Evolutionary conservation across 805 yeast species (phyloP), one percentile per base, ranked within the genome.

Genomic region (Kodamaea kaohsiungensis): DNA sequence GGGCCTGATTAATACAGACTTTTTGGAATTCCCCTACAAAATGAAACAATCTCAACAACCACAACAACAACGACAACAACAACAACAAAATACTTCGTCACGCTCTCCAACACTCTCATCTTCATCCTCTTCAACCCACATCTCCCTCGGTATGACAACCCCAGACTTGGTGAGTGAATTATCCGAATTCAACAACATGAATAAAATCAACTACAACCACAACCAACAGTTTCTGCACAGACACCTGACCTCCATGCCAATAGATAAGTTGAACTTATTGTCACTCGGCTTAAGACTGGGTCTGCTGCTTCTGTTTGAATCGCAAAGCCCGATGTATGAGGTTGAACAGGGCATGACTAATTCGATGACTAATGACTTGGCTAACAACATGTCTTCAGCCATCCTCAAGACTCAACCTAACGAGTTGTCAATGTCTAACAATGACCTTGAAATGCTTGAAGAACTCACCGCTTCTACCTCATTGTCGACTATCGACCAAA

Each of bases 201-300:
- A 40, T 25, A 40, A 40, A 17, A 40, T 40, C 19, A 40, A 51
- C 54, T 45, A 47, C 19, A 46, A 48, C 50, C 46, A 46, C 52
- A 46, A 53, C 22, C 54, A 43, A 17, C 52, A 46, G 35, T 50
- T 43, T 27, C 46, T 38, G 13, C 54, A 52, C 48, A 47, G 54
- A 18, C 48, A 52, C 51, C 54, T 51, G 54, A 47, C 48, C 9
- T 38, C 49, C 18, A 46, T 51, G 17, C 54, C 54, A n/a, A 46
- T 57, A 15, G 60, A 57, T 47, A 56, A 57, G 49, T 48, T 57
- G 52, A 54, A 55, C 47, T 47, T 54, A 19, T 52, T 56, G 7
- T 53, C 58, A 2, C 37, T 56, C 13, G 54, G 50, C 10, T 33
- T 51, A 35, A 27, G 43, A 13, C 55, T 42, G 47, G 33, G 43